Evolutionary conservation across 2,329 filamentous ascomycete genomes (phyloP), one percentile per base, ranked within the genome.

Genomic region (Colletotrichum godetiae): DNA sequence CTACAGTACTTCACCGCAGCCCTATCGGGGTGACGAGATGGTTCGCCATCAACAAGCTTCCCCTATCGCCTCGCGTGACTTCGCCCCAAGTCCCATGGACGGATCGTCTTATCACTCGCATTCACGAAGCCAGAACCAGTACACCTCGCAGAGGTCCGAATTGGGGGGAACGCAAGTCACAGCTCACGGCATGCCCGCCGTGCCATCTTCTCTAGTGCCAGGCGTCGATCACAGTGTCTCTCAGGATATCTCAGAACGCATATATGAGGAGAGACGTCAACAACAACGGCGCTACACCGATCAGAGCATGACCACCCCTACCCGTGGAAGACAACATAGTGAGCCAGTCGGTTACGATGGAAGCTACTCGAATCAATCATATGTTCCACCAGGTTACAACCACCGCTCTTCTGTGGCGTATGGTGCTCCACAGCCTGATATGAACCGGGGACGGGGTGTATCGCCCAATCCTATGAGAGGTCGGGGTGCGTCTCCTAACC

Each of bases 201-300:
- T 91, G 2, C 91, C 91, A 5, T 79, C 89, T 1, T 89, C 90
- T 4, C 82, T 92, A 27, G 87, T 92, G 8, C 88, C 90, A n/a
- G 90, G 90, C 4, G 84, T 91, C 31, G 90, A 92, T 74, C 88
- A 89, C 4, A 80, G 79, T 22, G 81, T 91, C 46, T 86, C 89
- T 1, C 86, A 88, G 67, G 89, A 92, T 76, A 84, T 91, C n/a
- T 83, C 88, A 1, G 88, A 90, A 3, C 85, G 88, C n/a, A 86
- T 89, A 61, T 86, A 90, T 58, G 85, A 90, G 59, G 90, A 91
- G 27, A 86, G 87, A 66, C 86, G 84, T 8, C 82, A 84, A 31
- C 85, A 84, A 29, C 85, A 86, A 29, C 80, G 83, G 53, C 84
- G 86, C 64, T 86, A 90, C 75, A 83, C 85, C 37, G 76, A 78